These are phyloP conservation scores for Pisolithus marmoratus DNA, from an alignment of 768 basidiomycete genomes.

Conservation along the genomic window DNA sequence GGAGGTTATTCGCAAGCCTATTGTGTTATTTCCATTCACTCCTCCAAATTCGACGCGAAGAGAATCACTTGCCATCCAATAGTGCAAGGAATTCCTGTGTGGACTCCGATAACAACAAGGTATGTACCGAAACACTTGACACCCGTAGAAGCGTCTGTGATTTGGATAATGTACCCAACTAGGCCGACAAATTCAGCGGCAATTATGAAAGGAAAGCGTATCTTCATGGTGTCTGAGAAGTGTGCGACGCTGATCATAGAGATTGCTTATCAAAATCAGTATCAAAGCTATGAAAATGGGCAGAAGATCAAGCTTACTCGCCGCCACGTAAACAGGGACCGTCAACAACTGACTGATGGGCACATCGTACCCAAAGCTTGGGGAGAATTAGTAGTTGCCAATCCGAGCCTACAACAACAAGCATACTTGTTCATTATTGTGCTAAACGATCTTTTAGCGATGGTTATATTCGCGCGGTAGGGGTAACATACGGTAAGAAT, in stretches of 20 bases:
- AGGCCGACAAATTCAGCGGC: slow-evolving; percentile 44
- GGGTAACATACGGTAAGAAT: slow-evolving; percentile 57
- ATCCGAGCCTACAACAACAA: neutral
- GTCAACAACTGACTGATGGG: slow-evolving; percentile 59
- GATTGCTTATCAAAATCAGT: slow-evolving; percentile 27
- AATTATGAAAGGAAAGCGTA: slow-evolving; percentile 55
- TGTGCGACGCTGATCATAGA: slow-evolving; percentile 45
- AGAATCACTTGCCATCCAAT: slow-evolving; percentile 47
- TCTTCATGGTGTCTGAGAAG: slow-evolving; percentile 50
- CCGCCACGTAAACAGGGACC: slow-evolving; percentile 57
- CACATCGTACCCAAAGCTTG: slow-evolving; percentile 50
- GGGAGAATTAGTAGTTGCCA: neutral
- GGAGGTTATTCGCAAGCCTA: slow-evolving; percentile 3
- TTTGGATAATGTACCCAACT: slow-evolving; percentile 60
- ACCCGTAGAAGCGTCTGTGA: slow-evolving; percentile 44
- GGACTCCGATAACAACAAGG: slow-evolving; percentile 60
- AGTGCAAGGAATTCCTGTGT: slow-evolving; percentile 53
- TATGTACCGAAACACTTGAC: slow-evolving; percentile 72
- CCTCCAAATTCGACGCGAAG: neutral
- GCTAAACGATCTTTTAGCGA: neutral
- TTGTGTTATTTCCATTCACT: neutral
- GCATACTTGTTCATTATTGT: neutral
- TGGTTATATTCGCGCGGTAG: neutral
- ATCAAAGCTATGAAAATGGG: neutral
- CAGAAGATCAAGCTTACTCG: slow-evolving; percentile 36